phyloP scores from a whole-genome alignment of 176 grass and related monocot species.

The Themeda triandra region DNA sequence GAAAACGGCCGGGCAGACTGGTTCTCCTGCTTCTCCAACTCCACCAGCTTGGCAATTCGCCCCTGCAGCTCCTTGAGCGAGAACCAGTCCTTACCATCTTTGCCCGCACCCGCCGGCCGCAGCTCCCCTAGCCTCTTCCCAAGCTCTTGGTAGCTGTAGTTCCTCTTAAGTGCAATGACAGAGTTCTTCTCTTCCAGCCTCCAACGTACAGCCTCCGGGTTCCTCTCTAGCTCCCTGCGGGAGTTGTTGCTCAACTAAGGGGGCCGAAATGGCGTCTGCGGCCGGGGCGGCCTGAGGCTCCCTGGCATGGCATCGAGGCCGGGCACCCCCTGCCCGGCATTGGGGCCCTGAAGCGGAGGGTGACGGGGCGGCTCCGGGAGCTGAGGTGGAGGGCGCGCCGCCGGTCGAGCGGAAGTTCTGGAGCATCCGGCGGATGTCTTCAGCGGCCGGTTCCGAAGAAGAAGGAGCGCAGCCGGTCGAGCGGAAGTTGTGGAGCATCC shows the following conservation, averaged over 20 bases:
- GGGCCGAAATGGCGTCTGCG: background rate
- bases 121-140: constrained; percentile 59
- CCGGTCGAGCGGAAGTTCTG: constrained; percentile 11
- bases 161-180: constrained; percentile 30
- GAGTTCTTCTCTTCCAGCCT: background rate
- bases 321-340: background rate
- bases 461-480: background rate
- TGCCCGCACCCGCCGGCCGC: constrained; percentile 44
- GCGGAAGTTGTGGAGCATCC: constrained; percentile 36
- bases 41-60: constrained; percentile 59
- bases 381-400: background rate
- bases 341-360: constrained; percentile 10
- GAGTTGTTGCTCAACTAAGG: background rate
- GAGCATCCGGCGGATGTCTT: constrained; percentile 16
- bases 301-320: constrained; percentile 8
- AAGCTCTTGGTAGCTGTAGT: constrained; percentile 56
- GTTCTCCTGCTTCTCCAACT: constrained; percentile 44
- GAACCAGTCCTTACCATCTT: constrained; percentile 59
- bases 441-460: background rate
- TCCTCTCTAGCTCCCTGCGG: constrained; percentile 18
- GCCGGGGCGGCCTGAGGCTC: background rate
- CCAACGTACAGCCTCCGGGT: background rate
- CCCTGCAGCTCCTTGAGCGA: constrained; percentile 69
- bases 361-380: background rate
- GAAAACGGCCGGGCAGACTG: background rate